Base-by-base conservation (phyloP, 257 asterid species). In the Plantago major region DNA sequence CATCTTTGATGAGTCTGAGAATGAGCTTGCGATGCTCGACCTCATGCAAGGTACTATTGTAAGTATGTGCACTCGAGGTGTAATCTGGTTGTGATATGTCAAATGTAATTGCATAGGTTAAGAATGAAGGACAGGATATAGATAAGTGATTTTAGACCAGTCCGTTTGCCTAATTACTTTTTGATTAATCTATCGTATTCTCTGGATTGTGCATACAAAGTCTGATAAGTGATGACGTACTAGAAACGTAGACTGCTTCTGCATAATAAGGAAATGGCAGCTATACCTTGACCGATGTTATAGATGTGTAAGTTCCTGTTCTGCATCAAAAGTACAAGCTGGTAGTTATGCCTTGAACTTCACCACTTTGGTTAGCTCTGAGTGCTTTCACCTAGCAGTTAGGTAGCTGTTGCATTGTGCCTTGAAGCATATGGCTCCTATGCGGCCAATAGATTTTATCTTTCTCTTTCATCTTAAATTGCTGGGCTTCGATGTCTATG, bases 11-110 rank as follows among this genome's bases (percentile, higher is more conserved):
- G 67, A 73, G 66, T 81, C 86, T 0, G 99, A 93, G 67, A 89
- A 93, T 71, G 99, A 93, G 77, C 97, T 93, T 30, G 99, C 99
- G 2, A 78, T 93, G 87, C 85, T 93, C n/a, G 99, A 93, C 80
- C 95, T 93, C 37, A 81, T 87, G 97, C 99, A 93, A 93, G 99
- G 99, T 93, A 81, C 63, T 46, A 46, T 54, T 9, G 3, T 52
- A 30, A 11, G 28, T 26, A 6, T 46, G 9, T 9, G 15, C 9
- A 58, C 46, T 33, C 51, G 60, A 54, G 26, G 40, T 10, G 57
- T 56, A 4, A 52, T 67, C 55, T 51, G 44, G 43, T 18, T 12
- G 33, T 46, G 18, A 2, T 33, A 30, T 58, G 48, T 56, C 50
- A 42, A 33, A 66, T 13, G 54, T 50, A 44, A 15, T 64, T 45